These are phyloP conservation scores for Fennellomyces sp. DNA, from an alignment of 371 early-diverging fungal genomes.

Conservation along the genomic window DNA sequence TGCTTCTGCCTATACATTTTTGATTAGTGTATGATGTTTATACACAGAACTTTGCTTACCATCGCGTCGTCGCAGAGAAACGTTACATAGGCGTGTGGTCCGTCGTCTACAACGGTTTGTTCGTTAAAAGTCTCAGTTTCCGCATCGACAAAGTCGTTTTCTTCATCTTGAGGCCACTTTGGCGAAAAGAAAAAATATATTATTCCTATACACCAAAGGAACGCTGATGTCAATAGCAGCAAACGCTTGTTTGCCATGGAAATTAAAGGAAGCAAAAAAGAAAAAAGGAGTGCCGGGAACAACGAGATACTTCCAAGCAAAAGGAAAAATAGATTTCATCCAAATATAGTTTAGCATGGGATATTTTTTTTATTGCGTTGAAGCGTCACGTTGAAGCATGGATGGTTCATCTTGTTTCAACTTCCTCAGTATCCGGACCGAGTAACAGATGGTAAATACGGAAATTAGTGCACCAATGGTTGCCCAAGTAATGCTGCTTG, in stretches of 20 bases:
- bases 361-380: not conserved
- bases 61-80: conserved; percentile 44
- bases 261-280: not conserved
- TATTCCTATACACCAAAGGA: not conserved
- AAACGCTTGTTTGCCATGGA: not conserved
- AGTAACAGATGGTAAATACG: conserved; percentile 30
- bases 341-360: too few species aligned
- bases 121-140: not conserved
- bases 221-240: not conserved
- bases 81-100: conserved; percentile 24
- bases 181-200: not conserved
- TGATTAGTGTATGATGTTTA: not conserved
- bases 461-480: conserved; percentile 31
- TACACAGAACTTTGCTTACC: conserved; percentile 28
- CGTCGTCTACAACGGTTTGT: not conserved
- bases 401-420: conserved; percentile 28
- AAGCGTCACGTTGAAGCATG: conserved; percentile 20
- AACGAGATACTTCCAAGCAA: too few species aligned
- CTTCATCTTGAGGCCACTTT: too few species aligned
- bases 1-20: conserved; percentile 25
- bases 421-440: conserved; percentile 22
- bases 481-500: conserved; percentile 34
- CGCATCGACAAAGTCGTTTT: too few species aligned
- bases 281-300: not conserved
- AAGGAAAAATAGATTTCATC: too few species aligned